Evolutionary conservation across 495 filamentous ascomycete genomes (phyloP).

Genomic region (Penicillium cataractarum): DNA sequence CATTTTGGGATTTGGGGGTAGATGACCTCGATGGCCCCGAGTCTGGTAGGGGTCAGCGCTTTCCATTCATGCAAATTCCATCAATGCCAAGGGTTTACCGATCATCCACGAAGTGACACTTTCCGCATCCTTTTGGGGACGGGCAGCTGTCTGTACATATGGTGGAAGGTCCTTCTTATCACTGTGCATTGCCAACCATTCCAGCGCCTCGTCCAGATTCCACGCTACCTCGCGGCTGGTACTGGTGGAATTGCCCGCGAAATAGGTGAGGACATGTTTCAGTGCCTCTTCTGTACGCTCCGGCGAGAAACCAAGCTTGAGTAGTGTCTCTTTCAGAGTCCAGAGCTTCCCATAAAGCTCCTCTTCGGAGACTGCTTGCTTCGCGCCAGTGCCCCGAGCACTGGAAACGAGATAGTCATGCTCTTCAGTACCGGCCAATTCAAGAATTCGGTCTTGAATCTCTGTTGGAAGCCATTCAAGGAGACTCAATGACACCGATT

Average conservation of each 20-base stretch:
- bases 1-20: conserved; percentile 31
- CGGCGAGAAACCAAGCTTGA: conserved; percentile 66
- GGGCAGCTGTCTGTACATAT: conserved; percentile 56
- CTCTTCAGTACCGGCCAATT: conserved; percentile 53
- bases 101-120: conserved; percentile 47
- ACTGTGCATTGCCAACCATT: conserved; percentile 81
- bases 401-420: conserved; percentile 36
- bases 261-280: conserved; percentile 62
- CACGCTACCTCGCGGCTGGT: conserved; percentile 69
- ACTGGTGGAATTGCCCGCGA: conserved; percentile 52
- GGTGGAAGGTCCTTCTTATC: conserved; percentile 67
- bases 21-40: conserved; percentile 39
- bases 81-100: conserved; percentile 39
- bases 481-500: conserved; percentile 68
- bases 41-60: conserved; percentile 39
- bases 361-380: conserved; percentile 58
- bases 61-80: conserved; percentile 17
- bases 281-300: conserved; percentile 66
- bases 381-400: conserved; percentile 32
- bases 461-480: conserved; percentile 79
- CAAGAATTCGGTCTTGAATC: conserved; percentile 73
- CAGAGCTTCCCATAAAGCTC: conserved; percentile 78
- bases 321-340: conserved; percentile 72
- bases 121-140: conserved; percentile 41
- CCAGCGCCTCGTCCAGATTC: conserved; percentile 83